These are phyloP conservation scores for Mycosarcoma mackinlayi DNA, from an alignment of 1,284 basidiomycete genomes.

Conservation along the genomic window DNA sequence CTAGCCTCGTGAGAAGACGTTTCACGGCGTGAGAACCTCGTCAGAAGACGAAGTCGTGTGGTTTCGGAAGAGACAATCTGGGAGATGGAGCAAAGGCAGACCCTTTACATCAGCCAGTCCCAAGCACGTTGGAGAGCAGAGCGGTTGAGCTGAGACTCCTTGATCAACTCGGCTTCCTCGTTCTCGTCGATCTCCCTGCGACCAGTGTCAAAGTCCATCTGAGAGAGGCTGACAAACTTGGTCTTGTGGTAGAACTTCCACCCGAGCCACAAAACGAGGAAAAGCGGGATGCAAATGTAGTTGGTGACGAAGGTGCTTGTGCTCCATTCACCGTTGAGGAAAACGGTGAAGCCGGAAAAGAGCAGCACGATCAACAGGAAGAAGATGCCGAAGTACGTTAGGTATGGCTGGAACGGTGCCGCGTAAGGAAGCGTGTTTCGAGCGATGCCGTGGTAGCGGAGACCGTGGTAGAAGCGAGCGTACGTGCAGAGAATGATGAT, in stretches of 20 bases:
- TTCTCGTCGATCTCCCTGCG: slow-evolving; percentile 48
- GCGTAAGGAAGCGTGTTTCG: slow-evolving; percentile 72
- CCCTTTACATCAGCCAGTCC: slow-evolving; percentile 43
- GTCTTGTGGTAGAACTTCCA: slow-evolving; percentile 73
- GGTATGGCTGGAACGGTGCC: slow-evolving; percentile 69
- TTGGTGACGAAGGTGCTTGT: slow-evolving; percentile 80
- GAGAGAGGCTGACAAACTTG: slow-evolving; percentile 59
- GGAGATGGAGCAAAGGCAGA: too few species aligned
- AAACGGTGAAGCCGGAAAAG: slow-evolving; percentile 69
- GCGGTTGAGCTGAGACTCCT: slow-evolving; percentile 17
- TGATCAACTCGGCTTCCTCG: slow-evolving; percentile 35
- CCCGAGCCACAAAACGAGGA: slow-evolving; percentile 79
- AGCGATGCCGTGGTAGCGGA: slow-evolving; percentile 74
- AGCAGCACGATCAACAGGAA: slow-evolving; percentile 53
- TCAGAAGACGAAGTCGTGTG: background rate
- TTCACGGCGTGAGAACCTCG: background rate
- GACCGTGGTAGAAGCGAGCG: slow-evolving; percentile 78
- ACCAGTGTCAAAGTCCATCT: slow-evolving; percentile 74
- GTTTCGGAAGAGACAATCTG: too few species aligned
- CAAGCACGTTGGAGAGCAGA: slow-evolving; percentile 29
- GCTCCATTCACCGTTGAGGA: slow-evolving; percentile 59
- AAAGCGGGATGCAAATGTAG: slow-evolving; percentile 79
- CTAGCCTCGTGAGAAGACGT: background rate
- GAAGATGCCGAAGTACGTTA: slow-evolving; percentile 51
- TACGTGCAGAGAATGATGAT: slow-evolving; percentile 81